These are phyloP conservation scores for Moringa oleifera DNA, from an alignment of 345 rosid species.

Conservation along the genomic window DNA sequence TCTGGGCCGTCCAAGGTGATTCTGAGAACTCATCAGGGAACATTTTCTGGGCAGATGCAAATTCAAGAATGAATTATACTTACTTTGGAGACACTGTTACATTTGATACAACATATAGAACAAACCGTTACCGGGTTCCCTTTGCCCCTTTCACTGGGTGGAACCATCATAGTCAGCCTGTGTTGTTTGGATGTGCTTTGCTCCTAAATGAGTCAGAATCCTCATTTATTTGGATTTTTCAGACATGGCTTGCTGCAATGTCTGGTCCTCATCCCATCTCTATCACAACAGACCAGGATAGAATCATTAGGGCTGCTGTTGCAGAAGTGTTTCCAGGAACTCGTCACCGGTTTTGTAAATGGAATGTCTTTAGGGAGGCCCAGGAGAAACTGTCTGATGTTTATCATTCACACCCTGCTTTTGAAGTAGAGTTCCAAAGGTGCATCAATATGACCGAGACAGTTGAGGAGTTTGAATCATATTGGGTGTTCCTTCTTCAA, in stretches of 20 bases:
- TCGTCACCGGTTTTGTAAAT: conserved; percentile 40
- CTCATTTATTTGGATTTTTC: conserved; percentile 43
- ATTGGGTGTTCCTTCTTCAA: conserved; percentile 32
- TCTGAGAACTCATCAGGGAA: conserved; percentile 28
- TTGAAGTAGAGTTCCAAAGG: conserved; percentile 40
- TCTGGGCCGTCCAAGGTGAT: conserved; percentile 37
- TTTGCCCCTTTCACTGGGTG: conserved; percentile 44
- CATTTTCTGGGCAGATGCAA: conserved; percentile 43
- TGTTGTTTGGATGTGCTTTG: conserved; percentile 44
- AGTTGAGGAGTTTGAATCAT: conserved; percentile 37
- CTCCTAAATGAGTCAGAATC: conserved; percentile 41
- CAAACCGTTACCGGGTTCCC: conserved; percentile 34
- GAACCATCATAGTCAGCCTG: conserved; percentile 47
- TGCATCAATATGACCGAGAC: conserved; percentile 34
- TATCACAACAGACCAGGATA: conserved; percentile 44
- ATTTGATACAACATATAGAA: conserved; percentile 37
- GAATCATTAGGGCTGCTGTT: conserved; percentile 33
- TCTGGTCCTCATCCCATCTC: conserved; percentile 34
- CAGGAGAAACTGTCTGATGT: conserved; percentile 38
- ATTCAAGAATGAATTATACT: conserved; percentile 27
- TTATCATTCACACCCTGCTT: conserved; percentile 28
- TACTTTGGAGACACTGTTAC: conserved; percentile 42
- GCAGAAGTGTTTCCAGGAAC: conserved; percentile 35
- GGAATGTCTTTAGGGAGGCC: conserved; percentile 33
- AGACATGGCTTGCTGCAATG: conserved; percentile 40